phyloP scores from a whole-genome alignment of 2,329 filamentous ascomycete genomes.

The Rutstroemia sydowiana region DNA sequence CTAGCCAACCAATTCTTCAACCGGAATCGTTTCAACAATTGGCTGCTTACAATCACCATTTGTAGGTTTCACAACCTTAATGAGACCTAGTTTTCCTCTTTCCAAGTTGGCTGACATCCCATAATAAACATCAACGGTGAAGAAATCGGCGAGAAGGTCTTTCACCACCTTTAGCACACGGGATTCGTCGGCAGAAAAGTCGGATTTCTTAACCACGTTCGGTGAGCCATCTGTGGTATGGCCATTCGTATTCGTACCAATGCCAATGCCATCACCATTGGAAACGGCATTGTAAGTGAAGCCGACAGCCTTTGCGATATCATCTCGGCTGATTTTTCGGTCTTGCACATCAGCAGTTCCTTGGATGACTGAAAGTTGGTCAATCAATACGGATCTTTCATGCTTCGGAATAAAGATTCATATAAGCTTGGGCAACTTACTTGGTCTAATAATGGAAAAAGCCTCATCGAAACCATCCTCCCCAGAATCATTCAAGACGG shows the following conservation, averaged over 20 bases:
- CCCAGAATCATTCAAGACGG: constrained; percentile 35
- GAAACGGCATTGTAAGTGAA: neutral
- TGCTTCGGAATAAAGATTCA: neutral
- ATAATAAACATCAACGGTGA: neutral
- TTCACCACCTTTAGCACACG: neutral
- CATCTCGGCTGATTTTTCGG: neutral
- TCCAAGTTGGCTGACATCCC: neutral
- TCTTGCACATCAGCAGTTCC: neutral
- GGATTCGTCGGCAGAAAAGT: neutral
- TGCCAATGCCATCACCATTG: neutral
- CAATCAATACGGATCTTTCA: neutral
- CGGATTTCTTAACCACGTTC: neutral
- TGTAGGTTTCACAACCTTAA: neutral
- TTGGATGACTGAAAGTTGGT: neutral
- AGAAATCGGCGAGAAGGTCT: neutral
- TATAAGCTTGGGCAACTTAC: neutral
- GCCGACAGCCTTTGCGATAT: neutral
- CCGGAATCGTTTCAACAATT: neutral
- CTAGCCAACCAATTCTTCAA: neutral
- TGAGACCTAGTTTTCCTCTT: neutral
- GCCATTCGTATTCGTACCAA: neutral
- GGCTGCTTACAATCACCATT: neutral
- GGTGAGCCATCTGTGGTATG: neutral
- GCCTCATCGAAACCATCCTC: constrained; percentile 38
- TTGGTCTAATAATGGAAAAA: constrained; percentile 25